Conservation (phyloP, 148 eudicot genomes). For the Spergularia marina region DNA sequence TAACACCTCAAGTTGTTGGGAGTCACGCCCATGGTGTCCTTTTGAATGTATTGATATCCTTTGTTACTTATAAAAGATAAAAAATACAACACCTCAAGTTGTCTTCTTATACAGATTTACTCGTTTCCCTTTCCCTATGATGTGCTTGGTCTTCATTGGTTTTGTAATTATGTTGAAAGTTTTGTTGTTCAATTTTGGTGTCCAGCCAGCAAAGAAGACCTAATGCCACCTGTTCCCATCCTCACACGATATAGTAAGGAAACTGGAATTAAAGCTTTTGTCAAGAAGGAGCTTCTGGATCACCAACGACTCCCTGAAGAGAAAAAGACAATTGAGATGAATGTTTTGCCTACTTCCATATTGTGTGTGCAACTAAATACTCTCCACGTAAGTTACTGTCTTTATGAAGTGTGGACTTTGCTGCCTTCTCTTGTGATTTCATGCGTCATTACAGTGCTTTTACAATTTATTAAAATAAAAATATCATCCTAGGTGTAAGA, state of each 20-base stretch:
- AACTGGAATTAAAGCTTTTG: constrained; percentile 83
- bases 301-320: constrained; percentile 74
- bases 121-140: constrained; percentile 11
- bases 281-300: constrained; percentile 79
- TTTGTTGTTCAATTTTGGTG: constrained; percentile 13
- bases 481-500: not conserved
- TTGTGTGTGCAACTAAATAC: constrained; percentile 93
- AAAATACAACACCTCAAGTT: too few relatives aligned
- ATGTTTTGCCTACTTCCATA: constrained; percentile 65
- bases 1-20: not conserved
- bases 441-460: not conserved
- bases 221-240: constrained; percentile 89
- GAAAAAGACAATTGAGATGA: constrained; percentile 72
- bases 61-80: too few relatives aligned
- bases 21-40: too few relatives aligned
- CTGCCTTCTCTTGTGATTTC: constrained; percentile 8
- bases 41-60: too few relatives aligned
- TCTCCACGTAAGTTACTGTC: constrained; percentile 63
- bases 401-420: not conserved
- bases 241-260: constrained; percentile 86
- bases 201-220: constrained; percentile 86
- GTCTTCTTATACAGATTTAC: not conserved
- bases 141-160: constrained; percentile 19
- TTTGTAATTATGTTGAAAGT: constrained; percentile 10
- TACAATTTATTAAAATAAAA: not conserved